Conservation (phyloP, 768 basidiomycete genomes). For the Suillus brevipes region DNA sequence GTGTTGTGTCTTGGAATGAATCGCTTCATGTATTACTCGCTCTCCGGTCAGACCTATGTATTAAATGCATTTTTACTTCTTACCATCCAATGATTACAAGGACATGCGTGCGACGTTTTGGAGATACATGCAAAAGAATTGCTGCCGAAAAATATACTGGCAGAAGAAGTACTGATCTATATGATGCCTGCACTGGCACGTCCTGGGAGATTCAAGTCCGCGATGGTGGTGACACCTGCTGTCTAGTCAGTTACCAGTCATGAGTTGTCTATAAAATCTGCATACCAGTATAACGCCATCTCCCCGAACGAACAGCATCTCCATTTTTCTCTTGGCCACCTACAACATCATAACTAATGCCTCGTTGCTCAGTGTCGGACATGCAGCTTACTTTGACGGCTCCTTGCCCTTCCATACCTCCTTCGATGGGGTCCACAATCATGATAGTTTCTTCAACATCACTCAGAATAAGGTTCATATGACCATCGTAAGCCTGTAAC, state of each 20-base stretch:
- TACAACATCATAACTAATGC: conserved; percentile 30
- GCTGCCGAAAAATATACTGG: conserved; percentile 37
- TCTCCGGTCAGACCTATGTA: conserved; percentile 3
- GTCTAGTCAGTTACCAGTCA: conserved; percentile 12
- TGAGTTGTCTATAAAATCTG: conserved; percentile 13
- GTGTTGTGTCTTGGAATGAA: conserved; percentile 1
- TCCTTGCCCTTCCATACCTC: conserved; percentile 52
- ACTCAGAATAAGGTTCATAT: conserved; percentile 98
- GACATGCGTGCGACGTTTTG: neutral
- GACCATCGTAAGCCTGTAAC: conserved; percentile 95
- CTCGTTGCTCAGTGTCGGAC: neutral
- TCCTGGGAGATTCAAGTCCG: conserved; percentile 48
- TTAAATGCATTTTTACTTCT: conserved; percentile 4
- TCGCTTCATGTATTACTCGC: neutral
- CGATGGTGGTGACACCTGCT: conserved; percentile 78
- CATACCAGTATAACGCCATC: conserved; percentile 94
- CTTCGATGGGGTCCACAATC: conserved; percentile 86
- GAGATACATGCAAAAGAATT: conserved; percentile 11
- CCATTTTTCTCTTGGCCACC: conserved; percentile 92
- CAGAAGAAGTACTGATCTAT: conserved; percentile 17
- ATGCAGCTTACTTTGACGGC: conserved; percentile 59
- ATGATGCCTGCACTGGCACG: neutral
- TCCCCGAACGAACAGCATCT: conserved; percentile 97
- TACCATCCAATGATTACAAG: conserved; percentile 10
- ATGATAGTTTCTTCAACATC: conserved; percentile 98